phyloP scores from a whole-genome alignment of 768 basidiomycete genomes.

The Termitomyces sp. region DNA sequence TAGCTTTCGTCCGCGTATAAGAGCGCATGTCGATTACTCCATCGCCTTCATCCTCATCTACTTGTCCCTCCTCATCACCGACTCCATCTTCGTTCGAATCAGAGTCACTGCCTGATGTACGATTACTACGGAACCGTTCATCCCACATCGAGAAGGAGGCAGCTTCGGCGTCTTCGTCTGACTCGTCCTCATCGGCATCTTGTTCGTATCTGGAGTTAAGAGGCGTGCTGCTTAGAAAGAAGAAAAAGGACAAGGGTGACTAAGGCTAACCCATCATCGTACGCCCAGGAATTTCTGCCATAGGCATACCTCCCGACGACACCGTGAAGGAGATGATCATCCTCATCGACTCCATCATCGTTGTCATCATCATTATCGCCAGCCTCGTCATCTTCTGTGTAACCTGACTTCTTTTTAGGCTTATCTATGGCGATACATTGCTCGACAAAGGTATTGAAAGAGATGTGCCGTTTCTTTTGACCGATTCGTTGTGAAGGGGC shows the following conservation, averaged over 20 bases:
- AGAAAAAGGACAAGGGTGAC: conserved; percentile 1
- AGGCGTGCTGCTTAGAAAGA: neutral
- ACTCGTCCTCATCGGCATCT: conserved; percentile 56
- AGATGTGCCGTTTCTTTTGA: conserved; percentile 82
- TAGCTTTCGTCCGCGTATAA: conserved; percentile 13
- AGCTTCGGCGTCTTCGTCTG: conserved; percentile 36
- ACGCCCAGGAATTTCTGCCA: conserved; percentile 31
- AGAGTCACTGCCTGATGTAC: conserved; percentile 33
- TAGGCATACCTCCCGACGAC: conserved; percentile 13
- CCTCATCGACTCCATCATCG: conserved; percentile 4
- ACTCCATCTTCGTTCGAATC: conserved; percentile 29
- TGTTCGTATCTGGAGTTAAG: conserved; percentile 52
- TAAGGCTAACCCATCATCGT: conserved; percentile 57
- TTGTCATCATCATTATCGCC: conserved; percentile 17
- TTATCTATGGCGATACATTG: conserved; percentile 91
- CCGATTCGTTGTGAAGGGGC: neutral
- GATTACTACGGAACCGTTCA: conserved; percentile 16
- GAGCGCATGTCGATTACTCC: conserved; percentile 63
- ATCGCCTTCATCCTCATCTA: conserved; percentile 29
- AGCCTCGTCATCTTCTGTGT: conserved; percentile 16
- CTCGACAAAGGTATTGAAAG: conserved; percentile 97
- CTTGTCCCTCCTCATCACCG: conserved; percentile 24
- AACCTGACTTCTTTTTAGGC: conserved; percentile 38
- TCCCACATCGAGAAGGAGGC: conserved; percentile 21
- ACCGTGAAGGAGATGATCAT: neutral